These are phyloP conservation scores for Phenoliferia sp. DNA, from an alignment of 1,284 basidiomycete genomes.

Conservation along the genomic window DNA sequence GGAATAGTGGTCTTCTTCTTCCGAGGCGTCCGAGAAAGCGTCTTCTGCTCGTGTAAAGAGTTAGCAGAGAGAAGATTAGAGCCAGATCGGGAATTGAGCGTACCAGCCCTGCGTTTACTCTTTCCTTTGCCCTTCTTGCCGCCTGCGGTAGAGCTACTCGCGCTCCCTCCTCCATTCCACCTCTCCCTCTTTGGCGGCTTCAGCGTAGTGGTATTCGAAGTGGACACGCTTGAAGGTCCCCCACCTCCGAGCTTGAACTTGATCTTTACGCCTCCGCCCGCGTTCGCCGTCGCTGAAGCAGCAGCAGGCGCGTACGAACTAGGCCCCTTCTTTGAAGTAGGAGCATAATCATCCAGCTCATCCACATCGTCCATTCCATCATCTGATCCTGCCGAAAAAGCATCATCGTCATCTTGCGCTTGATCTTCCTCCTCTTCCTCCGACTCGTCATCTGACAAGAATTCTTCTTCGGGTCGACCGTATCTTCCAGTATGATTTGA, in stretches of 20 bases:
- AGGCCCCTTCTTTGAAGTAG: conserved; percentile 1
- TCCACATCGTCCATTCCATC: conserved; percentile 4
- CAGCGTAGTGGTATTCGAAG: background rate
- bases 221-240: background rate
- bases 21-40: background rate
- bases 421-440: background rate
- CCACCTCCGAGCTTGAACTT: conserved; percentile 28
- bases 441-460: background rate
- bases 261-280: conserved; percentile 24
- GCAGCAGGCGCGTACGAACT: background rate
- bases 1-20: conserved; percentile 6
- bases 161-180: background rate
- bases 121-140: conserved; percentile 1
- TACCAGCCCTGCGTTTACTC: conserved; percentile 1
- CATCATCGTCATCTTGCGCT: conserved; percentile 2
- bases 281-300: background rate
- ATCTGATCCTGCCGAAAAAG: background rate
- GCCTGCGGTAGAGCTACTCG: background rate
- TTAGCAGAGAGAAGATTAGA: too few relatives aligned
- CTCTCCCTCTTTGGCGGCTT: background rate
- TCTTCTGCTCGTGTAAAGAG: background rate
- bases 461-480: background rate
- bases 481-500: too few relatives aligned
- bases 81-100: background rate
- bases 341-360: conserved; percentile 10